Evolutionary conservation across 768 basidiomycete genomes (phyloP), one percentile per base, ranked within the genome.

Genomic region (Rhodotorula kratochvilovae): DNA sequence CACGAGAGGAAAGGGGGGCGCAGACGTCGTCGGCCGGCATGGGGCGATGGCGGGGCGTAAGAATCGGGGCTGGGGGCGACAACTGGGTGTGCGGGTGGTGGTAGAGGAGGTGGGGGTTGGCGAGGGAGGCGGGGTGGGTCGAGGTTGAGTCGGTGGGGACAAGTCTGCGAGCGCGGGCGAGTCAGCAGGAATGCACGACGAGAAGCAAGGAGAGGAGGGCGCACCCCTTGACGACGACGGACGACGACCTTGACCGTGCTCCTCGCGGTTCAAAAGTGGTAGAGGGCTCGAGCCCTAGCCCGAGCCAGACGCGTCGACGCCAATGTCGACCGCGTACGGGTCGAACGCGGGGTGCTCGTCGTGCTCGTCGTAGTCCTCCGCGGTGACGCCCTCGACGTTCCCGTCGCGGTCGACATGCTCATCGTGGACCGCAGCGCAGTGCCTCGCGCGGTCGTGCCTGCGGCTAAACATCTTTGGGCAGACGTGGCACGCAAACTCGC

Each of bases 391-490:
- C 39, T 36, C 16, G 31, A 62, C 8, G 61, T 68, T 57, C 23
- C 67, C 70, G 31, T 71, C 65, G 60, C 70, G 70, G 59, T 71
- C 70, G 61, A 71, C 65, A 39, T 54, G 64, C 45, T 61, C 66
- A 29, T 72, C 63, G 68, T 77, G 77, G 12, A 77, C 73, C 33
- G 75, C 75, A 16, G 73, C 60, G 46, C 73, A 72, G 71, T 77
- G 77, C 4, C 77, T 59, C 13, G 75, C 73, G 58, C 77, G 73
- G 60, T 77, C 77, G 71, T 77, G 77, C 35, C 75, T 67, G 33
- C 77, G 71, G 8, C 67, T 70, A 66, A 77, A 77, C 36, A 63
- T 65, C 64, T 77, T 77, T 5, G 72, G 57, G 75, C 77, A 77
- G 42, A 72, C 61, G 29, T 72, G 65, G 71, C 77, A 77, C 45